Evolutionary conservation across 495 filamentous ascomycete species (phyloP).

Genomic region (Rostrohypoxylon terebratum): DNA sequence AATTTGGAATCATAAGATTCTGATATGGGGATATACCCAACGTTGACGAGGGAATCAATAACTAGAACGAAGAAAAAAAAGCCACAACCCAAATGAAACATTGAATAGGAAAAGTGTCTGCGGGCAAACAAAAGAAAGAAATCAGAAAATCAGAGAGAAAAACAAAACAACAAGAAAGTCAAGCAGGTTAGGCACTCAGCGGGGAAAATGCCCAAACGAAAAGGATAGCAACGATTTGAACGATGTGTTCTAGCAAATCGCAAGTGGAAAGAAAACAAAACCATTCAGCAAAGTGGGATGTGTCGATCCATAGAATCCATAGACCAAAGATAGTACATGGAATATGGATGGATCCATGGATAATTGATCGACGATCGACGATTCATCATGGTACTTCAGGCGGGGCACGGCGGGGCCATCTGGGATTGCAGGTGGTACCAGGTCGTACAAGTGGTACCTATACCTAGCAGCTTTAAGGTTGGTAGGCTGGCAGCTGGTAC

Average conservation of each 20-base stretch:
- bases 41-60: not conserved
- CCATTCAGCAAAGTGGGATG: not conserved
- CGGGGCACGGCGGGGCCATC: not conserved
- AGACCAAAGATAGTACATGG: no score
- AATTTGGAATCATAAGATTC: not conserved
- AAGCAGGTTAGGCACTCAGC: not conserved
- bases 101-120: not conserved
- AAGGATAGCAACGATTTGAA: not conserved
- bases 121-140: not conserved
- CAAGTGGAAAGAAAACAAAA: not conserved
- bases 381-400: not conserved
- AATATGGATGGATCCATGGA: no score
- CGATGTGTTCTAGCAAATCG: not conserved
- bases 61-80: not conserved
- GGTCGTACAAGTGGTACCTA: not conserved
- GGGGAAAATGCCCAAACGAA: not conserved
- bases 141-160: not conserved
- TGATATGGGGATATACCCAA: not conserved
- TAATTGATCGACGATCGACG: constrained; percentile 2
- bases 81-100: not conserved
- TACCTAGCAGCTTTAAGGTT: not conserved
- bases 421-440: no score
- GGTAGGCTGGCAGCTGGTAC: no score
- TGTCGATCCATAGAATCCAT: not conserved
- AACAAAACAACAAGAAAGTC: not conserved